These are phyloP conservation scores for Pythium vanterpoolii DNA, from an alignment of 352 stramenopile species.

Conservation along the genomic window DNA sequence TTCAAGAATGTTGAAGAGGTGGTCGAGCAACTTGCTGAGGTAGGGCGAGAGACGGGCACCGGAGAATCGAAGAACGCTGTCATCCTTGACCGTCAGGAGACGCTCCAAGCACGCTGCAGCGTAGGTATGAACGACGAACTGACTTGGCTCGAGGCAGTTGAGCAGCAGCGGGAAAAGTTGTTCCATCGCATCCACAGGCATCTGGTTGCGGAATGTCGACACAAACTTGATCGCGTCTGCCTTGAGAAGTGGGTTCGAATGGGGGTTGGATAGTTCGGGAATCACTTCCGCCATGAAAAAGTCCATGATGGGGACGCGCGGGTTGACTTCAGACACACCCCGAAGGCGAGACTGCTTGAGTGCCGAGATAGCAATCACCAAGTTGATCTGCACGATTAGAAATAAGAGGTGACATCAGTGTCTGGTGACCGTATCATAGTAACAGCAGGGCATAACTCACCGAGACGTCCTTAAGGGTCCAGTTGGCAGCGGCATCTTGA, in stretches of 20 bases:
- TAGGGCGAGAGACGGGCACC: conserved; percentile 88
- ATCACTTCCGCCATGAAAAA: conserved; percentile 95
- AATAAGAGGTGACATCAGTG: neutral
- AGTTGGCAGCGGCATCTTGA: conserved; percentile 81
- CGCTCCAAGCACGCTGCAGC: conserved; percentile 95
- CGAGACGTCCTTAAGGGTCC: conserved; percentile 95
- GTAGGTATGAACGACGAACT: conserved; percentile 98
- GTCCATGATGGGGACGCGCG: conserved; percentile 94
- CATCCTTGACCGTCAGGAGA: conserved; percentile 94
- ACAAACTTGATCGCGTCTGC: conserved; percentile 98
- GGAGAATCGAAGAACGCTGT: conserved; percentile 63
- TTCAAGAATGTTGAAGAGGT: conserved; percentile 96
- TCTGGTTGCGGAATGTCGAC: conserved; percentile 97
- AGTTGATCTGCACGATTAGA: conserved; percentile 61
- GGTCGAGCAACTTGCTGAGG: conserved; percentile 91
- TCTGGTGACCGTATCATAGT: neutral
- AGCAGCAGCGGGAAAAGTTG: conserved; percentile 92
- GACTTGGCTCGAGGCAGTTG: conserved; percentile 76
- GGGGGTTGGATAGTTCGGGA: conserved; percentile 87
- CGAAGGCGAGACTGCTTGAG: conserved; percentile 90
- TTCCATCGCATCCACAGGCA: conserved; percentile 90
- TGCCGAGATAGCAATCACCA: conserved; percentile 96
- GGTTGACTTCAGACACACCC: conserved; percentile 95
- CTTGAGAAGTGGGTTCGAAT: conserved; percentile 92
- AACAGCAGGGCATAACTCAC: too few species aligned